Evolutionary conservation across 768 basidiomycete species (phyloP), one percentile per base, ranked within the genome.

Genomic region (Amanita exitialis): DNA sequence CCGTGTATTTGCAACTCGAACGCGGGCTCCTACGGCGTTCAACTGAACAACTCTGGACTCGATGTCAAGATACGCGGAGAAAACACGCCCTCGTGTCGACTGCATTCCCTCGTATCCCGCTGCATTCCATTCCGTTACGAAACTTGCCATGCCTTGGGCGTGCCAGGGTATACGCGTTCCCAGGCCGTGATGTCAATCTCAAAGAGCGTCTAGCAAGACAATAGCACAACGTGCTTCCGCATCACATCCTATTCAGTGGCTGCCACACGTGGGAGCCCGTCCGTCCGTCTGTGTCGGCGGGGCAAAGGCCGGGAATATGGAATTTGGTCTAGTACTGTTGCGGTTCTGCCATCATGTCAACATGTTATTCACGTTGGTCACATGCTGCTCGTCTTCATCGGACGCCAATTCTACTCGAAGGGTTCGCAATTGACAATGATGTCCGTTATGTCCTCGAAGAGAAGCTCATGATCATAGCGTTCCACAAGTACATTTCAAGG

Each of bases 161-260:
- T n/a, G 25, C 43, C 43, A 44, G 43, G 27, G 43, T 43, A 42
- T 9, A 21, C 21, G 15, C 21, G 23, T 38, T 38, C 42, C 18
- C 23, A 42, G 41, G 13, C 23, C 16, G 8, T n/a, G 12, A 9
- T 15, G 23, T 43, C 42, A 43, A 43, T 15, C 7, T 42, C 18
- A 9, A 13, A 27, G 23, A 7, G 23, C 21, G 23, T 15, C 21
- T 21, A 3, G 25, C 12, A 8, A 25, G 23, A 43, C 39, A 41
- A 23, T 23, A 23, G 41, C 21, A 43, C 41, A n/a, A 21, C 20
- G 21, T 21, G 6, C 36, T 36, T 36, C 37, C 47, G 34, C 56
- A 64, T 15, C 38, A 63, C 2, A 23, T 23, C 3, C 23, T 4
- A 23, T 28, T 28, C 27, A 28, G 27, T 28, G 30, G 30, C 30